These are phyloP conservation scores for Penicillium argentinense DNA, from an alignment of 495 filamentous ascomycete genomes.

Conservation along the genomic window DNA sequence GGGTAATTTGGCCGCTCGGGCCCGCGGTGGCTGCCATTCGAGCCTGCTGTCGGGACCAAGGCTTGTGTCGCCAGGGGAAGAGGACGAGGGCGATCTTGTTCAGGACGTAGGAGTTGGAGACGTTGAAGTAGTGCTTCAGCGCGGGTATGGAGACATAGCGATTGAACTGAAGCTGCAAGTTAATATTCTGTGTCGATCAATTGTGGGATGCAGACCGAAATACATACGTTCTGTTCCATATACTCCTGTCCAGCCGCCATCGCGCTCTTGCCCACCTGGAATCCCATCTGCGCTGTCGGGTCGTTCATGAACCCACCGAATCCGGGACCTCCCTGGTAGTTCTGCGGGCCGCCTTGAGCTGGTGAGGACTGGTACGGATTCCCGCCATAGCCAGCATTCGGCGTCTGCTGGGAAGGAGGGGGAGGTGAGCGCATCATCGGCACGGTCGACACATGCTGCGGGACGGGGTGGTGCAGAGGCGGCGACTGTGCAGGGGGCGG, in stretches of 20 bases:
- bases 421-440: constrained; percentile 98
- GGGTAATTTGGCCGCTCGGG: constrained; percentile 58
- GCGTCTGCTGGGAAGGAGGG: constrained; percentile 76
- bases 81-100: constrained; percentile 85
- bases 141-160: constrained; percentile 89
- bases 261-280: constrained; percentile 90
- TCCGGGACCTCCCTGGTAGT: constrained; percentile 52
- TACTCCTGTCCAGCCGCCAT: constrained; percentile 87
- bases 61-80: constrained; percentile 95
- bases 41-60: constrained; percentile 80
- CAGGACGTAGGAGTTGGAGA: constrained; percentile 88
- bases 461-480: constrained; percentile 96
- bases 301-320: constrained; percentile 93
- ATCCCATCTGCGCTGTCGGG: constrained; percentile 92
- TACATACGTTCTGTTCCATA: constrained; percentile 81
- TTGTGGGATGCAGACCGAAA: not conserved
- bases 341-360: constrained; percentile 41
- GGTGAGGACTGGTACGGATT: constrained; percentile 67
- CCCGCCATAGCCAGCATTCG: constrained; percentile 62
- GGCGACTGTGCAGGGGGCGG: constrained; percentile 80
- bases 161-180: constrained; percentile 63
- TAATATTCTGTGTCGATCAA: no score
- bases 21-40: constrained; percentile 53
- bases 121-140: constrained; percentile 97
- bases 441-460: constrained; percentile 97